Conservation (phyloP, 169 alveolate genomes). For the Theileria orientalis region DNA sequence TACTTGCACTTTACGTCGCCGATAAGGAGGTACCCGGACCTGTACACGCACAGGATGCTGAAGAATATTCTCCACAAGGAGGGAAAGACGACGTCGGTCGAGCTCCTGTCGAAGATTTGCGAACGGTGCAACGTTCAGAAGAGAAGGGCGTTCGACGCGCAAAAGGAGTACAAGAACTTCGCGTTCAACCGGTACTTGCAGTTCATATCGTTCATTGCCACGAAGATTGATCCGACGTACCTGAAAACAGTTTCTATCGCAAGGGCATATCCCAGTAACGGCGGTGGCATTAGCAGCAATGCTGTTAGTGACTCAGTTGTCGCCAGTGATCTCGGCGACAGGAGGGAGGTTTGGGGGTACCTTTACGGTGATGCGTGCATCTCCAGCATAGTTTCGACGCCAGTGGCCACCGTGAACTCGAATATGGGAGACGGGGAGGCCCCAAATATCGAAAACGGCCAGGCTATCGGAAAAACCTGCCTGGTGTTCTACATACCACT, state of each 20-base stretch:
- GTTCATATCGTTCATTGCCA: conserved; percentile 17
- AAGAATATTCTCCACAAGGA: conserved; percentile 23
- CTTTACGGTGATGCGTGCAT: conserved; percentile 49
- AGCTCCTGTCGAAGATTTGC: conserved; percentile 63
- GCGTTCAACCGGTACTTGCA: conserved; percentile 72
- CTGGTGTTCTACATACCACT: conserved; percentile 59
- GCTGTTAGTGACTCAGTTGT: neutral
- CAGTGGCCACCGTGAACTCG: neutral
- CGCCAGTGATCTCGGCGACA: neutral
- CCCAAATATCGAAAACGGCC: neutral
- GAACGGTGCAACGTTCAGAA: conserved; percentile 77
- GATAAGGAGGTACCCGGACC: conserved; percentile 98
- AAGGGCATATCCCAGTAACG: conserved; percentile 23
- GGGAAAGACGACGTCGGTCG: conserved; percentile 38
- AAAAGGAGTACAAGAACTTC: conserved; percentile 71
- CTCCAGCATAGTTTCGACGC: conserved; percentile 18
- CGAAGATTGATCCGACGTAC: neutral
- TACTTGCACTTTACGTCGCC: conserved; percentile 99
- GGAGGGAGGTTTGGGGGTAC: conserved; percentile 46
- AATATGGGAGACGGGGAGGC: neutral
- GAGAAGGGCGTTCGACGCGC: conserved; percentile 78
- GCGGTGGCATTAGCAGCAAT: neutral
- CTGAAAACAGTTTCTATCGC: conserved; percentile 3
- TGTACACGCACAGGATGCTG: conserved; percentile 93
- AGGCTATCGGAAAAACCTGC: conserved; percentile 7